Evolutionary conservation across 176 grass and related monocot species (phyloP), one percentile per base, ranked within the genome.

Genomic region (Juncus effusus): DNA sequence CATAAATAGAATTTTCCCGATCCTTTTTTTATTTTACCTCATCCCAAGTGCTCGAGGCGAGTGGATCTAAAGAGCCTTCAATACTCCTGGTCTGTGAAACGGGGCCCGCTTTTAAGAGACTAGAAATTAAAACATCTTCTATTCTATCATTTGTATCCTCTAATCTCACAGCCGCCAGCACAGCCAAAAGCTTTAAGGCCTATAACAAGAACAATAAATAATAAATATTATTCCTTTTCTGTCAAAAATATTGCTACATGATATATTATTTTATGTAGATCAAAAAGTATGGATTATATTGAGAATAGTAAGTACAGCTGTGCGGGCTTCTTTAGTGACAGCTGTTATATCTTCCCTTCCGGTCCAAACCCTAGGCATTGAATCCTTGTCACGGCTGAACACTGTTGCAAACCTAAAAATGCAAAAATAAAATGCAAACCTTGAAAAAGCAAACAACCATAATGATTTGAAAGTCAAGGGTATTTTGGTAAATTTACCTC

Each of bases 1-100:
- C 5, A 40, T 14, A 84, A 39, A 75, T 6, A 76, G 41, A 59
- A 56, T 71, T 71, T 55, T 36, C 53, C 38, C 38, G 63, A 42
- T 28, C 19, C 19, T 28, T 28, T 28, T 28, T 28, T 28, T 1
- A n/a, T n/a, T 28, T 28, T 74, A 90, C 91, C 87, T 90, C 87
- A 80, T 96, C 79, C 91, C 91, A 96, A 14, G 76, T 88, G 52
- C 65, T 88, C 62, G 81, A 88, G 72, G 91, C 91, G 45, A 88
- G 84, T 63, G 75, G 83, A 51, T 92, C 88, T 9, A 66, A 67
- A 38, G 72, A 77, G 55, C 80, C 79, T 62, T 80, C 75, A 37
- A 70, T 49, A 36, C 55, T 74, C 77, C 71, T 85, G 75, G 63
- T 76, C 60, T 79, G 71, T 11, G 74, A 64, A 72, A 72, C 28